phyloP scores from a whole-genome alignment of 2,329 filamentous ascomycete genomes.

The Dactylellina parvicollis region DNA sequence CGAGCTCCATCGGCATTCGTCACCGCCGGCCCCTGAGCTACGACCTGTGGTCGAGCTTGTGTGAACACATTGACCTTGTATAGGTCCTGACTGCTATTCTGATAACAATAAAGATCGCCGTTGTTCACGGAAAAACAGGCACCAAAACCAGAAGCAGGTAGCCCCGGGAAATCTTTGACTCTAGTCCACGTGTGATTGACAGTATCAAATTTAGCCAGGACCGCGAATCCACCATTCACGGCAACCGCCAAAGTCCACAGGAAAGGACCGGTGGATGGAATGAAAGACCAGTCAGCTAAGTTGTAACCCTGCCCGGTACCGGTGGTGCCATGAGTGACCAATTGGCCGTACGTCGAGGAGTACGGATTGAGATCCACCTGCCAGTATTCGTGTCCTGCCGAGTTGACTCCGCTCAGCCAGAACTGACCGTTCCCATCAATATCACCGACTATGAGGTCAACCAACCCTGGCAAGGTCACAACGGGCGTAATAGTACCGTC shows the following conservation, averaged over 20 bases:
- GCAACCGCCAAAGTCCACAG: not conserved
- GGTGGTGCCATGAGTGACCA: not conserved
- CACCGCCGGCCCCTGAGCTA: not conserved
- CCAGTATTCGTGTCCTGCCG: not conserved
- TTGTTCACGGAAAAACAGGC: not conserved
- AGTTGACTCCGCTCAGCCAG: not conserved
- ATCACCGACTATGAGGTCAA: not conserved
- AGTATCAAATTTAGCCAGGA: not conserved
- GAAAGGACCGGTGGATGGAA: not conserved
- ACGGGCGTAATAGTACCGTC: not conserved
- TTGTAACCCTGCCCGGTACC: not conserved
- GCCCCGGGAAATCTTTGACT: not conserved
- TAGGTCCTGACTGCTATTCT: not conserved
- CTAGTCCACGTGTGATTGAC: not conserved
- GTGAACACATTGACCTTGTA: not conserved
- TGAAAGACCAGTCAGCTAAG: conserved; percentile 1
- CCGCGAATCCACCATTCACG: not conserved
- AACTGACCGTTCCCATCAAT: not conserved
- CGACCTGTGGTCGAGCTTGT: not conserved
- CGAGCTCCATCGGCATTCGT: conserved; percentile 1
- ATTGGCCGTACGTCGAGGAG: not conserved
- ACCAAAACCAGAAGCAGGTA: not conserved
- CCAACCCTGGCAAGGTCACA: not conserved
- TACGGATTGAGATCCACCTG: not conserved
- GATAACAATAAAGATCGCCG: not conserved